Conservation (phyloP, 768 basidiomycete genomes). For the Calocybe gangraenosa region DNA sequence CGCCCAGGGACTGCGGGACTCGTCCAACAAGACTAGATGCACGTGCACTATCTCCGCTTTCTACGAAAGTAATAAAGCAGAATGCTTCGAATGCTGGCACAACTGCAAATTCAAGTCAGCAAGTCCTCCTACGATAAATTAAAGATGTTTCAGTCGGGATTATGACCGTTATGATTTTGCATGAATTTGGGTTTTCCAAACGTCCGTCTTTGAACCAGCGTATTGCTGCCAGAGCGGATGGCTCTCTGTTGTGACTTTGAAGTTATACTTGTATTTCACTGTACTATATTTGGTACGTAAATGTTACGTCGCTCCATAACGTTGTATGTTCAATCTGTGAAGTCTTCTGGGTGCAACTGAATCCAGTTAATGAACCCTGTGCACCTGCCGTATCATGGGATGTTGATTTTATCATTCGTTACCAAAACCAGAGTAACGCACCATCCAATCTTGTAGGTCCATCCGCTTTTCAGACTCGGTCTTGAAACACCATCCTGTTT, state of each 20-base stretch:
- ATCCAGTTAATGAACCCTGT: constrained; percentile 17
- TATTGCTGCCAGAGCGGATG: no score
- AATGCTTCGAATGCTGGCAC: constrained; percentile 28
- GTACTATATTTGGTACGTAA: no score
- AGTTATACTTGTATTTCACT: not conserved
- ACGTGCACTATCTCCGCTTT: constrained; percentile 32
- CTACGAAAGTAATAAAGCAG: constrained; percentile 32
- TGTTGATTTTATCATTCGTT: not conserved
- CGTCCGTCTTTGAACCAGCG: no score
- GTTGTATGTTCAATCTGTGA: constrained; percentile 9
- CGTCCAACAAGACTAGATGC: constrained; percentile 32
- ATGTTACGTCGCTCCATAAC: no score
- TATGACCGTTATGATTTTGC: constrained; percentile 4
- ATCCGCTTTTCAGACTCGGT: constrained; percentile 14
- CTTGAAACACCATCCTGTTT: constrained; percentile 4
- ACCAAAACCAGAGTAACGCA: constrained; percentile 1
- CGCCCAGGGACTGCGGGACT: constrained; percentile 76
- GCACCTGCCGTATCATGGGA: constrained; percentile 3
- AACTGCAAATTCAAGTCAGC: constrained; percentile 22
- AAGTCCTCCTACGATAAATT: constrained; percentile 21
- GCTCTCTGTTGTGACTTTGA: not conserved
- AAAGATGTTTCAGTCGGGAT: not conserved
- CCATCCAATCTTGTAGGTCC: constrained; percentile 22
- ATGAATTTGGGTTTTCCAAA: no score
- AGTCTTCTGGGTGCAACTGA: constrained; percentile 19